Conservation (phyloP, 2,329 filamentous ascomycete species). For the Didymella arachidicola region DNA sequence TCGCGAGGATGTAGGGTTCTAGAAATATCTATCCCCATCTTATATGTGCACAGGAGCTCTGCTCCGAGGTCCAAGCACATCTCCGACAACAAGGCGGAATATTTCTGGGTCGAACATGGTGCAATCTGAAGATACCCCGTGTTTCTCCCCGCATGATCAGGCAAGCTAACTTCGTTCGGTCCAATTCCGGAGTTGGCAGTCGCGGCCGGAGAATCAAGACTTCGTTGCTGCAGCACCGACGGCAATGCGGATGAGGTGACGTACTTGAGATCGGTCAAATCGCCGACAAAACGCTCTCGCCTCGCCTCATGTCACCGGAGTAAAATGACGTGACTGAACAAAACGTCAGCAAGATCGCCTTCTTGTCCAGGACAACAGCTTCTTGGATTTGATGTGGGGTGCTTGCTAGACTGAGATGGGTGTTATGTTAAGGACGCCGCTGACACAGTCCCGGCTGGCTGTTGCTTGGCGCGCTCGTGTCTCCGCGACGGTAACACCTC, state of each 20-base stretch:
- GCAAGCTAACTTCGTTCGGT: neutral
- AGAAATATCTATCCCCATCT: neutral
- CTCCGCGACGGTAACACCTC: neutral
- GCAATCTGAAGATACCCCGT: slow-evolving; percentile 4
- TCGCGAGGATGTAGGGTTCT: neutral
- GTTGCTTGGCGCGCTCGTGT: neutral
- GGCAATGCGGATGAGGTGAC: neutral
- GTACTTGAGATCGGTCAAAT: slow-evolving; percentile 1
- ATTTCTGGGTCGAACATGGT: neutral
- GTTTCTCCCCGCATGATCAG: neutral
- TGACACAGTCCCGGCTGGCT: neutral
- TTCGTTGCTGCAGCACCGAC: neutral
- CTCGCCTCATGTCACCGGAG: neutral
- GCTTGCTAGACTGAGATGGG: neutral
- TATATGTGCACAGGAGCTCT: neutral
- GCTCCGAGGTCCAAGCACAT: neutral
- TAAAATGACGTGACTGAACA: neutral
- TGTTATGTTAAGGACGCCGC: neutral
- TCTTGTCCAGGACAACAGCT: neutral
- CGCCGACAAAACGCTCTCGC: neutral
- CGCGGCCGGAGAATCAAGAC: neutral
- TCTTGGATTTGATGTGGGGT: neutral
- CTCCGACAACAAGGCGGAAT: neutral
- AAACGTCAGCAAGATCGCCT: neutral
- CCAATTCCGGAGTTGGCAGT: neutral